Evolutionary conservation across 1,284 basidiomycete species (phyloP).

Genomic region (Apiotrichum montevideense): DNA sequence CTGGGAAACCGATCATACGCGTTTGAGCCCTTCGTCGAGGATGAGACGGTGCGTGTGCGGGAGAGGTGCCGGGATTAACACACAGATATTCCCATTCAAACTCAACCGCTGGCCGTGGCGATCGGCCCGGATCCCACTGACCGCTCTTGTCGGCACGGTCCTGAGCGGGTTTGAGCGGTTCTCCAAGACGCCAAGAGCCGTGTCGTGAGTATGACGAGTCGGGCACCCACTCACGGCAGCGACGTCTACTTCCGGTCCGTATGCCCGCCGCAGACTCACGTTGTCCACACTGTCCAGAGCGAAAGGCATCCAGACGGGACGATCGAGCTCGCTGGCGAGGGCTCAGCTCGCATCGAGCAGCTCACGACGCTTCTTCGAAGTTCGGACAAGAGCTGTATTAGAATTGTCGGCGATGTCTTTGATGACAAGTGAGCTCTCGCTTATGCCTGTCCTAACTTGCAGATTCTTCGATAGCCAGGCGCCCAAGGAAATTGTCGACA

Average conservation of each 20-base stretch:
- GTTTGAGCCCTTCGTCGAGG: conserved; percentile 39
- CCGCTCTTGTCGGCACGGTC: conserved; percentile 35
- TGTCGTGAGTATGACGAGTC: conserved; percentile 31
- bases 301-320: conserved; percentile 25
- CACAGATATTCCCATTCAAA: conserved; percentile 25
- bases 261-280: conserved; percentile 22
- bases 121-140: conserved; percentile 36
- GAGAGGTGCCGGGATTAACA: too few relatives aligned
- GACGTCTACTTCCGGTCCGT: conserved; percentile 22
- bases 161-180: conserved; percentile 39
- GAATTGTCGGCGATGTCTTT: conserved; percentile 40
- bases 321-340: conserved; percentile 23
- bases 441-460: neutral
- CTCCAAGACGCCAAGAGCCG: conserved; percentile 32
- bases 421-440: conserved; percentile 33
- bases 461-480: conserved; percentile 42
- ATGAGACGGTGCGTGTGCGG: conserved; percentile 26
- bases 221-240: conserved; percentile 7
- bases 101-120: conserved; percentile 36
- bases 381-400: conserved; percentile 29
- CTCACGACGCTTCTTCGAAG: conserved; percentile 24
- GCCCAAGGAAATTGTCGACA: conserved; percentile 33
- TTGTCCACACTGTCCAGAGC: conserved; percentile 20
- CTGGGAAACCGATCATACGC: conserved; percentile 36
- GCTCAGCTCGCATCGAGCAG: conserved; percentile 29